Base-by-base conservation (phyloP, 1,284 basidiomycete species). In the Cutaneotrichosporon spelunceum region DNA sequence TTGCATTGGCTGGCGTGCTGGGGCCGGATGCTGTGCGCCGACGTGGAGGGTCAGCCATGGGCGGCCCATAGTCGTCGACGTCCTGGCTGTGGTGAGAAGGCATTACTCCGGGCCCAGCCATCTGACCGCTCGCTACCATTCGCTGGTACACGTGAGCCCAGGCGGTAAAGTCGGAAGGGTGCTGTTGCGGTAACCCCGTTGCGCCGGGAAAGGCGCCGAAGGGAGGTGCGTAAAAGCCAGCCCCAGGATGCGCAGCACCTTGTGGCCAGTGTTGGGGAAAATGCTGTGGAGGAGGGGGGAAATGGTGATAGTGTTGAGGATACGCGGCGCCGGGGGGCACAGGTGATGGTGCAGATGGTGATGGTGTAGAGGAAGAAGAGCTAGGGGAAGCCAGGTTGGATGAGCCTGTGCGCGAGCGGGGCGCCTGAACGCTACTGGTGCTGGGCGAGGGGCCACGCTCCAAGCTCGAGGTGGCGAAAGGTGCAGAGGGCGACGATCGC, bases 141-240 rank as follows among this genome's bases (percentile, higher is more conserved):
- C 76, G 75, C 53, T 75, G 72, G 56, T 78, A 78, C n/a, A 74
- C 75, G 58, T 74, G 71, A 23, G 76, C 71, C 76, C 76, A 78
- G 11, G 75, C 75, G 13, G 73, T 70, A 56, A 76, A 77, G 57
- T 78, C 75, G 23, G 69, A 67, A 42, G 68, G 71, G 36, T 60
- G 63, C 60, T 72, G 72, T 42, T 73, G 75, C 44, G 63, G 66
- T 49, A 70, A 72, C n/a, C 67, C 69, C 16, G 62, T 69, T 26
- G 52, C 42, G 24, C 44, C n/a, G 52, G 30, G 33, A n/a, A 62
- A 66, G 24, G 60, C 50, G 3, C 63, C 66, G 49, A 67, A 72
- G 3, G 66, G 72, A 2, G 68, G 61, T 9, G 70, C 56, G 64
- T 77, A 74, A 61, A 78, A 76, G 5, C 72, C 65, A 0, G 68